A percentile compares a stretch with the other conserved stretches of the same genome.
These are phyloP conservation scores for Phaeotremella skinneri DNA, from an alignment of 768 basidiomycete species.

Conservation along the genomic window DNA sequence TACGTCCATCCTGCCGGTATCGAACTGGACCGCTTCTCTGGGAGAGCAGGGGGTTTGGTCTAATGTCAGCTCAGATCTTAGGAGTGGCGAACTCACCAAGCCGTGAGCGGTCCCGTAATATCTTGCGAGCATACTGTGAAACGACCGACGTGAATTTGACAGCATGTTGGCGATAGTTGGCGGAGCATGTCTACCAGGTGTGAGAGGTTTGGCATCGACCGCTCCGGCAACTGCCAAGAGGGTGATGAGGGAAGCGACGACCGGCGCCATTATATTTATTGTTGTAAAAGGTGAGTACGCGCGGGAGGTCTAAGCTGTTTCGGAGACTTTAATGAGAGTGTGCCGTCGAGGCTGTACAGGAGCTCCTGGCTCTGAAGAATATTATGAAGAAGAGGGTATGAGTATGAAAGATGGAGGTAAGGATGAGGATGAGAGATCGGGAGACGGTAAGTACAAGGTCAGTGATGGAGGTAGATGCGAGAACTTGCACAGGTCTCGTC, in stretches of 20 bases:
- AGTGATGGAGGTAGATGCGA: too few relatives aligned
- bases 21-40: slow-evolving; percentile 35
- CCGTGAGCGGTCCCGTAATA: slow-evolving; percentile 41
- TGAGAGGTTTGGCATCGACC: slow-evolving; percentile 38
- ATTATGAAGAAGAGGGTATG: slow-evolving; percentile 15
- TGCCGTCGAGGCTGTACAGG: slow-evolving; percentile 32
- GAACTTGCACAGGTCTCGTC: too few relatives aligned
- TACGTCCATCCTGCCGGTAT: slow-evolving; percentile 47
- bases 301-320: neutral
- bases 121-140: slow-evolving; percentile 24
- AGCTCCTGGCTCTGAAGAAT: slow-evolving; percentile 42
- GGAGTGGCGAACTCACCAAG: slow-evolving; percentile 34
- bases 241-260: slow-evolving; percentile 35
- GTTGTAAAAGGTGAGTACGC: neutral
- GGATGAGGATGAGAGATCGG: slow-evolving; percentile 4
- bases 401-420: neutral
- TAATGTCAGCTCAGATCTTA: slow-evolving; percentile 7
- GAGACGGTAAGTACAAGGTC: slow-evolving; percentile 7
- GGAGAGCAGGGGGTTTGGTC: slow-evolving; percentile 41
- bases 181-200: slow-evolving; percentile 47
- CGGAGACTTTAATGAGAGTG: neutral
- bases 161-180: slow-evolving; percentile 39
- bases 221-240: slow-evolving; percentile 27
- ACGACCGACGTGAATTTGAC: slow-evolving; percentile 24
- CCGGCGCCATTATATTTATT: slow-evolving; percentile 41